Conservation (phyloP, 169 alveolate species). For the Plasmodium malariae region DNA sequence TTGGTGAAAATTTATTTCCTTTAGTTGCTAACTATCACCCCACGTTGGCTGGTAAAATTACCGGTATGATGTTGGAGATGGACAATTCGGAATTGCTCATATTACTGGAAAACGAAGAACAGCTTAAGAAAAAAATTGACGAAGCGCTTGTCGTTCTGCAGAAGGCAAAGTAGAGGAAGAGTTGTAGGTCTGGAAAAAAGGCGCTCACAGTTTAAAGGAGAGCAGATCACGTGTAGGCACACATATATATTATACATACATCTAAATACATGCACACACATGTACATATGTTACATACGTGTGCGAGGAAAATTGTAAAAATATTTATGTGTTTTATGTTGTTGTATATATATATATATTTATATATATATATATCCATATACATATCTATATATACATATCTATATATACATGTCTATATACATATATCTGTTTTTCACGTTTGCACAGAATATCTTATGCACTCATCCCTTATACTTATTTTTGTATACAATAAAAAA, state of each 20-base stretch:
- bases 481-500: too few relatives aligned
- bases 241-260: neutral
- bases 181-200: neutral
- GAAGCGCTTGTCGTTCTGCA: constrained; percentile 94
- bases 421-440: neutral
- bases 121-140: constrained; percentile 92
- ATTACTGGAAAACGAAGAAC: constrained; percentile 91
- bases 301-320: too few relatives aligned
- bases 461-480: too few relatives aligned
- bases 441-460: neutral
- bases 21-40: constrained; percentile 94
- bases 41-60: constrained; percentile 94
- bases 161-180: constrained; percentile 79
- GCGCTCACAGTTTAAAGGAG: neutral
- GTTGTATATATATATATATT: neutral
- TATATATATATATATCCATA: constrained; percentile 2
- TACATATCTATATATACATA: neutral
- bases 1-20: constrained; percentile 96
- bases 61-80: constrained; percentile 98
- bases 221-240: too few relatives aligned
- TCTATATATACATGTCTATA: constrained; percentile 2
- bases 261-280: neutral
- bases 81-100: constrained; percentile 94
- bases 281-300: too few relatives aligned
- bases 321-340: neutral